Percentiles rank a stretch among this genome's conserved stretches.
These are phyloP conservation scores for Vanrija sp. DNA, from an alignment of 1,284 basidiomycete species.

Conservation along the genomic window DNA sequence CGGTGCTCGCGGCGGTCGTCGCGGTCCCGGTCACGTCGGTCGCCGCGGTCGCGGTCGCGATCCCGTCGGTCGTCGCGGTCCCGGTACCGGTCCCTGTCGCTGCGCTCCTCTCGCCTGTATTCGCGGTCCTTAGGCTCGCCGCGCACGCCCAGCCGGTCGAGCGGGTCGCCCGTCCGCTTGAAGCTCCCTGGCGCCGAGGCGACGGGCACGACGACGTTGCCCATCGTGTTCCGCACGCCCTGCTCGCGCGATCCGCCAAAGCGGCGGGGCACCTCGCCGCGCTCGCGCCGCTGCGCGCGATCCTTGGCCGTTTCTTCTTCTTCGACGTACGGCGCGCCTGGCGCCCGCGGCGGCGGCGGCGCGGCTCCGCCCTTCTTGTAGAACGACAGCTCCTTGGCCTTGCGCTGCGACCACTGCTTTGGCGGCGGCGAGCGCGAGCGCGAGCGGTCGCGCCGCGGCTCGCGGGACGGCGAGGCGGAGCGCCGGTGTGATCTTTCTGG, in stretches of 20 bases:
- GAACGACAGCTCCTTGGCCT: constrained; percentile 47
- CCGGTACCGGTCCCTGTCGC: constrained; percentile 7
- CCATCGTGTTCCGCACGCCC: constrained; percentile 46
- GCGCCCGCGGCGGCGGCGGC: not conserved
- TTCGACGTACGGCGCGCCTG: constrained; percentile 1
- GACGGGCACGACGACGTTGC: constrained; percentile 13
- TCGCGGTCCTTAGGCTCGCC: constrained; percentile 8
- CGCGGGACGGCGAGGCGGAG: constrained; percentile 5
- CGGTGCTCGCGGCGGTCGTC: constrained; percentile 10
- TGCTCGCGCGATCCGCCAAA: constrained; percentile 45
- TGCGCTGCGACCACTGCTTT: constrained; percentile 17
- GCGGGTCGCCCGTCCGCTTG: constrained; percentile 32
- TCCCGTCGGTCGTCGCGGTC: not conserved
- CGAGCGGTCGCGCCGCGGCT: constrained; percentile 4
- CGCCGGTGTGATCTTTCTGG: constrained; percentile 16
- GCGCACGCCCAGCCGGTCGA: constrained; percentile 34
- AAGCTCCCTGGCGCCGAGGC: constrained; percentile 27
- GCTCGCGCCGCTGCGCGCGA: constrained; percentile 33
- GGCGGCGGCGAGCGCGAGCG: not conserved
- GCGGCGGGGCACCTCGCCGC: constrained; percentile 40
- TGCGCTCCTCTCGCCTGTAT: constrained; percentile 6
- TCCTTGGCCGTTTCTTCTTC: constrained; percentile 35
- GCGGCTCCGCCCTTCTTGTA: constrained; percentile 44
- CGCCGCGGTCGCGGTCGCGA: constrained; percentile 11
- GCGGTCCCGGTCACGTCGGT: not conserved